A percentile compares a stretch with the other conserved stretches of the same genome.
These are phyloP conservation scores for Vickermania ingenoplastis DNA, from an alignment of 208 protist genomes.

Conservation along the genomic window DNA sequence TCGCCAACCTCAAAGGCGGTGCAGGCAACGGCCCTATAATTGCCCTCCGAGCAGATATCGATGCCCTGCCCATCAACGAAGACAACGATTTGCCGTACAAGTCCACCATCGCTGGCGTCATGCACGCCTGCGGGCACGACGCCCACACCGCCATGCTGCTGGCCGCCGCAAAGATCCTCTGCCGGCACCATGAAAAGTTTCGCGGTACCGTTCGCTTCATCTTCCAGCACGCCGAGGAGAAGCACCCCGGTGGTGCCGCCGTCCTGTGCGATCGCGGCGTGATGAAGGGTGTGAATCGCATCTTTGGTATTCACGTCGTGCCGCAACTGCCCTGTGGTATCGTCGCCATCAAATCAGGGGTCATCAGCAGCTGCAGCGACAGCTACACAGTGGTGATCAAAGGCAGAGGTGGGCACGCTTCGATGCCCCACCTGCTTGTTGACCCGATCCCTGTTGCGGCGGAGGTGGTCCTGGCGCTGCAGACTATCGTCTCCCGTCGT, in stretches of 20 bases:
- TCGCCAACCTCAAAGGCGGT: slow-evolving; percentile 33
- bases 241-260: slow-evolving; percentile 35
- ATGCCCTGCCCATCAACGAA: slow-evolving; percentile 29
- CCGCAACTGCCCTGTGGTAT: slow-evolving; percentile 10
- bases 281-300: slow-evolving; percentile 32
- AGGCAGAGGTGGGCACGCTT: slow-evolving; percentile 55
- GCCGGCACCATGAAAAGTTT: slow-evolving; percentile 24
- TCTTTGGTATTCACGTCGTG: slow-evolving; percentile 30
- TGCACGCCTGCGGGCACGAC: slow-evolving; percentile 43
- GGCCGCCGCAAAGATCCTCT: slow-evolving; percentile 38
- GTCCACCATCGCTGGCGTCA: slow-evolving; percentile 31
- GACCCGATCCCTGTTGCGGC: slow-evolving; percentile 57
- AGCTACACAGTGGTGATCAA: slow-evolving; percentile 64
- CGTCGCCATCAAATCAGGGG: slow-evolving; percentile 16
- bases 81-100: slow-evolving; percentile 32
- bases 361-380: slow-evolving; percentile 38
- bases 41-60: slow-evolving; percentile 39
- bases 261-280: slow-evolving; percentile 28
- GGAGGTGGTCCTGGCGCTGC: slow-evolving; percentile 39
- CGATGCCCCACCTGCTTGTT: slow-evolving; percentile 49
- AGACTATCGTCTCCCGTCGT: slow-evolving; percentile 57
- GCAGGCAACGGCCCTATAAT: slow-evolving; percentile 33
- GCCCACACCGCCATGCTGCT: slow-evolving; percentile 41
- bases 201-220: slow-evolving; percentile 39
- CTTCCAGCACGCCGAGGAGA: slow-evolving; percentile 44